Conservation (phyloP, 2,329 filamentous ascomycete species). For the Paraphoma chrysanthemicola region DNA sequence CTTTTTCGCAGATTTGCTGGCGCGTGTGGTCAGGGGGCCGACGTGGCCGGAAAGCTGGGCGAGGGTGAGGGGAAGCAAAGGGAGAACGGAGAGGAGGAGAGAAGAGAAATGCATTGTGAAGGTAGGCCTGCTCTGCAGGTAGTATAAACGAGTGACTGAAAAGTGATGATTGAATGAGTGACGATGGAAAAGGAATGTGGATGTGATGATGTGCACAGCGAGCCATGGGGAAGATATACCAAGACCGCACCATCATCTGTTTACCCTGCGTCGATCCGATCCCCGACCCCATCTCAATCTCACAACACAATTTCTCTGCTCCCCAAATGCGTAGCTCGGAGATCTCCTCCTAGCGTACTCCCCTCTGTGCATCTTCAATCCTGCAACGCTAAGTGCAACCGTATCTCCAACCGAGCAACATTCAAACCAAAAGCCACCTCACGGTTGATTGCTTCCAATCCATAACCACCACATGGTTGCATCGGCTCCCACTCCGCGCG, state of each 20-base stretch:
- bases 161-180: constrained; percentile 4
- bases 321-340: too few species aligned
- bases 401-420: too few species aligned
- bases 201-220: not conserved
- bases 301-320: too few species aligned
- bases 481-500: not conserved
- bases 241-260: not conserved
- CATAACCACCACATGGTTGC: not conserved
- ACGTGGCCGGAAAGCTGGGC: constrained; percentile 44
- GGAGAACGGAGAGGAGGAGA: constrained; percentile 23
- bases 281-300: too few species aligned
- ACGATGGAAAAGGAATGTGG: not conserved
- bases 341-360: too few species aligned
- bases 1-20: constrained; percentile 55
- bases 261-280: not conserved
- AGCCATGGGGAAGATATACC: not conserved
- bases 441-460: not conserved
- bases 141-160: constrained; percentile 15
- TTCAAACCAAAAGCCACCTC: too few species aligned
- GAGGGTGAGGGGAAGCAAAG: constrained; percentile 25
- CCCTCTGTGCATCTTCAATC: too few species aligned
- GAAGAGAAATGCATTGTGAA: constrained; percentile 33
- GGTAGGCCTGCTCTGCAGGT: constrained; percentile 31
- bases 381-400: too few species aligned
- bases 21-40: constrained; percentile 38